phyloP scores from a whole-genome alignment of 805 yeast genomes.

The Metschnikowia noctiluminum region DNA sequence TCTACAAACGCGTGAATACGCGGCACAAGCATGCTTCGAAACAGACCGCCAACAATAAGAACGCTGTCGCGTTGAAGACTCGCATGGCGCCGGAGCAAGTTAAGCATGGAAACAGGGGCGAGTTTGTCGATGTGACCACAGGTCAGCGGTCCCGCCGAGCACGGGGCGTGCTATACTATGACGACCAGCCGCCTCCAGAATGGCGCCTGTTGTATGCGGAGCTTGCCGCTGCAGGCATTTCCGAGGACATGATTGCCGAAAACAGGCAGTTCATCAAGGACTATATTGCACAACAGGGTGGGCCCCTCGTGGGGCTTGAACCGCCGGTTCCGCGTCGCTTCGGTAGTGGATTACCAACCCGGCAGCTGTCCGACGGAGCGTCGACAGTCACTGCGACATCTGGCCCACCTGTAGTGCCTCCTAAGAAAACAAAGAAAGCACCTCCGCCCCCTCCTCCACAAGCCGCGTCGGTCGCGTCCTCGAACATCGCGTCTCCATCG shows the following conservation, averaged over 20 bases:
- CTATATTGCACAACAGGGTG: conserved; percentile 70
- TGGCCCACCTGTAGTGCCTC: conserved; percentile 5
- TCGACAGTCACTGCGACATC: background rate
- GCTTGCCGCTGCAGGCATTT: conserved; percentile 71
- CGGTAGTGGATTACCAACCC: background rate
- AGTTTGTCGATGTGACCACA: conserved; percentile 42
- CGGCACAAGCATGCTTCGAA: conserved; percentile 84
- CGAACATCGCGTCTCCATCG: conserved; percentile 1
- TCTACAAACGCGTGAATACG: conserved; percentile 69
- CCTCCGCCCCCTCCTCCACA: conserved; percentile 19
- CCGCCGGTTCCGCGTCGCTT: conserved; percentile 70
- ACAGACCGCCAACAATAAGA: conserved; percentile 79
- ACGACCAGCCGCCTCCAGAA: conserved; percentile 77
- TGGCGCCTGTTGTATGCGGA: conserved; percentile 76
- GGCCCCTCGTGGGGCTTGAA: conserved; percentile 77
- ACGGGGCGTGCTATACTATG: conserved; percentile 65
- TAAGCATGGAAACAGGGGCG: conserved; percentile 65
- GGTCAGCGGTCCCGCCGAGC: conserved; percentile 56
- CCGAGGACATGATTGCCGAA: conserved; percentile 87
- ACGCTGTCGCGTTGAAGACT: conserved; percentile 78
- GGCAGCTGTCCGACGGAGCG: background rate
- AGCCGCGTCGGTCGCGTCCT: background rate
- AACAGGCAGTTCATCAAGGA: conserved; percentile 79
- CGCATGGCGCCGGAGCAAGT: conserved; percentile 22
- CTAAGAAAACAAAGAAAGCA: conserved; percentile 14